These are phyloP conservation scores for Fusarium redolens DNA, from an alignment of 2,329 filamentous ascomycete species.

Conservation along the genomic window DNA sequence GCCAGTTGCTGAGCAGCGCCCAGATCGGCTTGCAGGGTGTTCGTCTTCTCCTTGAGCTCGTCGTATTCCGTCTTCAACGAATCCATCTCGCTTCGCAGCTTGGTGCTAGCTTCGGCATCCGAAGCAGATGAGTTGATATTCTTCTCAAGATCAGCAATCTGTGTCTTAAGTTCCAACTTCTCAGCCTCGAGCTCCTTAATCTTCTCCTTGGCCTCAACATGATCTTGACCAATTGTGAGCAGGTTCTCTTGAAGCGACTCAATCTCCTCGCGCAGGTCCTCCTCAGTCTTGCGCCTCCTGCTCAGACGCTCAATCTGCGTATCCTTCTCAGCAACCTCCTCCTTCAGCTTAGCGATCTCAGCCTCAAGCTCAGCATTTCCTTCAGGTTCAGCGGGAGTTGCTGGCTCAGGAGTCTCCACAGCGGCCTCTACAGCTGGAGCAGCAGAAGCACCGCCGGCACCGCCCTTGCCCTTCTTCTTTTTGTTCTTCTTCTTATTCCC, in stretches of 20 bases:
- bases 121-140: slow-evolving; percentile 64
- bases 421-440: slow-evolving; percentile 49
- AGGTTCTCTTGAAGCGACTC: slow-evolving; percentile 85
- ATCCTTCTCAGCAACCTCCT: slow-evolving; percentile 73
- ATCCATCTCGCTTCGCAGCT: slow-evolving; percentile 71
- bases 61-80: slow-evolving; percentile 67
- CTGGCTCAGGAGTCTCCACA: slow-evolving; percentile 52
- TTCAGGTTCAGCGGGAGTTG: slow-evolving; percentile 43
- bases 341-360: slow-evolving; percentile 63
- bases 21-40: slow-evolving; percentile 82
- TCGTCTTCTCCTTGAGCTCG: slow-evolving; percentile 75
- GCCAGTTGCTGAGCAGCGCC: slow-evolving; percentile 88
- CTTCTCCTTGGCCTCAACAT: slow-evolving; percentile 84
- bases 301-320: slow-evolving; percentile 77
- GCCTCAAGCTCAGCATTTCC: slow-evolving; percentile 57
- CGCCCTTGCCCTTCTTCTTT: slow-evolving; percentile 89
- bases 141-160: slow-evolving; percentile 75
- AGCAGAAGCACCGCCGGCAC: slow-evolving; percentile 58
- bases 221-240: slow-evolving; percentile 81
- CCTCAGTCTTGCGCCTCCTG: slow-evolving; percentile 78
- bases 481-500: slow-evolving; percentile 75
- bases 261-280: slow-evolving; percentile 85
- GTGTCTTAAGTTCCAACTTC: slow-evolving; percentile 71
- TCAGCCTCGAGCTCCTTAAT: slow-evolving; percentile 77
- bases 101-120: slow-evolving; percentile 59